These are phyloP conservation scores for Aspergillus nidulans DNA, from an alignment of 495 filamentous ascomycete genomes.

Conservation along the genomic window DNA sequence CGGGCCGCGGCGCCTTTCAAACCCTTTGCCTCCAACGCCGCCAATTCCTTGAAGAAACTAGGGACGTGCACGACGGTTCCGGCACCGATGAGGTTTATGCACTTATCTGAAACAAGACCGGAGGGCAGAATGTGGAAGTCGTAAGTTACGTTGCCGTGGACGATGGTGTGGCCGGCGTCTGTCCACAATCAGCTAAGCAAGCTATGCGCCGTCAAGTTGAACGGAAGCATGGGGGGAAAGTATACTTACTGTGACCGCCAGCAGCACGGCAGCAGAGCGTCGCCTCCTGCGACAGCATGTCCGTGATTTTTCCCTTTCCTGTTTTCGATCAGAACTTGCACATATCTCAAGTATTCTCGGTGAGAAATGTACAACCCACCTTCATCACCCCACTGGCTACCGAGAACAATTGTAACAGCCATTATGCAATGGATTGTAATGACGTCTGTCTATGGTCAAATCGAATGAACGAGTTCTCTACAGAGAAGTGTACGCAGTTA, in stretches of 20 bases:
- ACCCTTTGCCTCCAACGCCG: constrained; percentile 65
- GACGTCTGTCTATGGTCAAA: constrained; percentile 3
- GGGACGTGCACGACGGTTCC: constrained; percentile 83
- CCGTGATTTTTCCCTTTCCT: constrained; percentile 69
- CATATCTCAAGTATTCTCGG: background rate
- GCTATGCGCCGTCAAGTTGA: background rate
- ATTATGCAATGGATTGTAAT: constrained; percentile 25
- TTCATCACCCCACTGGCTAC: constrained; percentile 68
- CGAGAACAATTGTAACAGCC: constrained; percentile 57
- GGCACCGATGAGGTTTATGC: constrained; percentile 79
- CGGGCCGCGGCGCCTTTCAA: constrained; percentile 58
- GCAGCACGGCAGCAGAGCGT: constrained; percentile 59
- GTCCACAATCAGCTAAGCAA: background rate
- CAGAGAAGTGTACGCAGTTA: background rate
- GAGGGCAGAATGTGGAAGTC: constrained; percentile 72
- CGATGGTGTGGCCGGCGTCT: constrained; percentile 56
- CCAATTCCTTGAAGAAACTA: constrained; percentile 83
- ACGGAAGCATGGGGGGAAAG: background rate
- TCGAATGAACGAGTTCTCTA: background rate
- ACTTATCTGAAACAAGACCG: constrained; percentile 70
- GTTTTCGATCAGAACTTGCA: constrained; percentile 5
- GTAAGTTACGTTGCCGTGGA: constrained; percentile 56
- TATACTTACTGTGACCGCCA: constrained; percentile 59
- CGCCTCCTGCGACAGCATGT: constrained; percentile 56
- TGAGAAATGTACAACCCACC: constrained; percentile 28